These are phyloP conservation scores for Xylaria multiplex DNA, from an alignment of 2,329 filamentous ascomycete genomes.

Conservation along the genomic window DNA sequence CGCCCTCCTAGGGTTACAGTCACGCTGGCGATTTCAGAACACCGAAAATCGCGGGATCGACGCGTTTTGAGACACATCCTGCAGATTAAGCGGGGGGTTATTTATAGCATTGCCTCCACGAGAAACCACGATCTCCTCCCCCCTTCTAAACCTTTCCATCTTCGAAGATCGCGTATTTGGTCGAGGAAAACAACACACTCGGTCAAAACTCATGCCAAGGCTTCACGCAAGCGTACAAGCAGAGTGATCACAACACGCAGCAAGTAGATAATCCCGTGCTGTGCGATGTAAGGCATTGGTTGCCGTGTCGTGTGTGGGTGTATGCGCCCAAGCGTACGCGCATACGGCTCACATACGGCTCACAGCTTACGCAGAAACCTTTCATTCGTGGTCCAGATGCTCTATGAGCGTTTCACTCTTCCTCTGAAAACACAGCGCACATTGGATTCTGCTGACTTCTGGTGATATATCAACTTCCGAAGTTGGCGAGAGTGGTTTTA, in stretches of 20 bases:
- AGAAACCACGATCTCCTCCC: not conserved
- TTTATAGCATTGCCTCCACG: constrained; percentile 34
- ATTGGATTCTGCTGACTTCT: constrained; percentile 8
- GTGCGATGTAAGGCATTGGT: constrained; percentile 20
- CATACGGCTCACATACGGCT: constrained; percentile 34
- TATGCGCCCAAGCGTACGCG: constrained; percentile 19
- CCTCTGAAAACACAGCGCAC: constrained; percentile 11
- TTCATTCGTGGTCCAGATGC: constrained; percentile 5
- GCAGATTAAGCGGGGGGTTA: constrained; percentile 29
- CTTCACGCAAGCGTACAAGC: constrained; percentile 1
- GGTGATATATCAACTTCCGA: constrained; percentile 13
- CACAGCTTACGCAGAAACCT: constrained; percentile 28
- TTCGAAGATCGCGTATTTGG: not conserved
- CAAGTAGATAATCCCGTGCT: constrained; percentile 2
- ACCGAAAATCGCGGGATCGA: constrained; percentile 30
- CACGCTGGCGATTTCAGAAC: constrained; percentile 19
- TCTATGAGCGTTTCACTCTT: constrained; percentile 25
- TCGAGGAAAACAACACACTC: not conserved
- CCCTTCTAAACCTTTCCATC: not conserved
- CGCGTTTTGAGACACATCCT: constrained; percentile 36
- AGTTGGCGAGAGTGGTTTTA: not conserved
- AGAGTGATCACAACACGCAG: constrained; percentile 7
- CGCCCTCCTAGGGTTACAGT: constrained; percentile 11
- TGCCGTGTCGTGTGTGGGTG: constrained; percentile 15
- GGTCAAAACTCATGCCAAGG: constrained; percentile 2